These are phyloP conservation scores for Aspergillus sp. DNA, from an alignment of 2,329 filamentous ascomycete species.

Conservation along the genomic window DNA sequence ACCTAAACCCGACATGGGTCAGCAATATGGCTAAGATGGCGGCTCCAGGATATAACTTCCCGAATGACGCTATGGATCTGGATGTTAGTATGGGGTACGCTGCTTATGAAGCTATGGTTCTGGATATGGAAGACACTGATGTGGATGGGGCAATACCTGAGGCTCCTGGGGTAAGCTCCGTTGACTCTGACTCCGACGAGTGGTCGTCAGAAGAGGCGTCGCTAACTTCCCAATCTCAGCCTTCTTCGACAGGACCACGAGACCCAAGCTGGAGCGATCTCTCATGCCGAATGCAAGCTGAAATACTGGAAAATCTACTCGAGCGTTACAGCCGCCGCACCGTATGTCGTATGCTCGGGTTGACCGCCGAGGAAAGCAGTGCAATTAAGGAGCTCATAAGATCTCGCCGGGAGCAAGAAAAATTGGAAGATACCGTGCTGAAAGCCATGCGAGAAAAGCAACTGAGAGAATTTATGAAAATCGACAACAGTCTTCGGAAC, in stretches of 20 bases:
- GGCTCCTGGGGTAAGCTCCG: conserved; percentile 6
- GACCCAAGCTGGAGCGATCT: conserved; percentile 35
- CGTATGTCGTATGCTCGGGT: conserved; percentile 24
- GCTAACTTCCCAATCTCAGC: neutral
- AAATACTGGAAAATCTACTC: conserved; percentile 37
- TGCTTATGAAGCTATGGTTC: neutral
- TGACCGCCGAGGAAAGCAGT: conserved; percentile 24
- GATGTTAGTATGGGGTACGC: conserved; percentile 7
- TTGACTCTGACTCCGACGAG: neutral
- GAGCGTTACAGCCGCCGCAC: conserved; percentile 20
- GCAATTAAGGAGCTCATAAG: conserved; percentile 18
- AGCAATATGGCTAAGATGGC: conserved; percentile 29
- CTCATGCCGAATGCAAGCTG: conserved; percentile 30
- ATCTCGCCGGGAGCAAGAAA: conserved; percentile 26
- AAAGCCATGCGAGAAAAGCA: conserved; percentile 37
- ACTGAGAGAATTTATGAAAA: conserved; percentile 27
- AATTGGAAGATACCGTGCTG: conserved; percentile 29
- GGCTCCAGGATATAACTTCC: neutral
- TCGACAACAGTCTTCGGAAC: conserved; percentile 32
- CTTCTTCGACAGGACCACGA: neutral
- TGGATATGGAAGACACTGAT: conserved; percentile 24
- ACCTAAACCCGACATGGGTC: conserved; percentile 26
- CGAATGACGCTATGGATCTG: neutral
- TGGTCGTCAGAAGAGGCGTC: neutral
- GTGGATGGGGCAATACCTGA: conserved; percentile 10